phyloP scores from a whole-genome alignment of 345 rosid species.

The Moringa oleifera region DNA sequence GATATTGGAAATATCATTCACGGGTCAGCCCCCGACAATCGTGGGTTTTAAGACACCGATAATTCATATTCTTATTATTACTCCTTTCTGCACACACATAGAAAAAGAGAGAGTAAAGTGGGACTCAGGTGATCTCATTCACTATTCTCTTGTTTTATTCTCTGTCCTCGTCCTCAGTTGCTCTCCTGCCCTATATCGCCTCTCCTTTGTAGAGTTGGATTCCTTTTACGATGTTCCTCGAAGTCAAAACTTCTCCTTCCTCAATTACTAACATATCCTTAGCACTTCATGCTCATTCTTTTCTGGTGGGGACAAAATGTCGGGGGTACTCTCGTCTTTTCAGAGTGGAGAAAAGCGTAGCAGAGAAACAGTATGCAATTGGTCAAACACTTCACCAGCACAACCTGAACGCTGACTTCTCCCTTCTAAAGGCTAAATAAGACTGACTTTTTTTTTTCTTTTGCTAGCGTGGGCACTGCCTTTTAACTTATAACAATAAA shows the following conservation, averaged over 20 bases:
- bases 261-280: slow-evolving; percentile 14
- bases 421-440: too few relatives aligned
- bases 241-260: slow-evolving; percentile 13
- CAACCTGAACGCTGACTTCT: too few relatives aligned
- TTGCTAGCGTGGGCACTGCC: background rate
- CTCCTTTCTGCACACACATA: background rate
- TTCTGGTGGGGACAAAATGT: too few relatives aligned
- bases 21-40: slow-evolving; percentile 21
- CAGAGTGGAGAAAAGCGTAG: too few relatives aligned
- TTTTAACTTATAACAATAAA: background rate
- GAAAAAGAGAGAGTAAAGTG: slow-evolving; percentile 5
- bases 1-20: slow-evolving; percentile 17
- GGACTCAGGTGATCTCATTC: slow-evolving; percentile 31
- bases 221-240: slow-evolving; percentile 12
- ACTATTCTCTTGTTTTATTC: slow-evolving; percentile 11
- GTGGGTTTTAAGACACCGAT: slow-evolving; percentile 18
- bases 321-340: too few relatives aligned
- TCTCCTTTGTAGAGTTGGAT: background rate
- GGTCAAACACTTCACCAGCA: background rate
- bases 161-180: background rate
- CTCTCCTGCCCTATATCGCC: background rate
- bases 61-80: too few relatives aligned
- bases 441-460: too few relatives aligned
- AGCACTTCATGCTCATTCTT: too few relatives aligned
- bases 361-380: background rate